A percentile compares a stretch with the other conserved stretches of the same genome.
Evolutionary conservation across 2,329 filamentous ascomycete species (phyloP).

Genomic region (Ceratocystis cubensis): DNA sequence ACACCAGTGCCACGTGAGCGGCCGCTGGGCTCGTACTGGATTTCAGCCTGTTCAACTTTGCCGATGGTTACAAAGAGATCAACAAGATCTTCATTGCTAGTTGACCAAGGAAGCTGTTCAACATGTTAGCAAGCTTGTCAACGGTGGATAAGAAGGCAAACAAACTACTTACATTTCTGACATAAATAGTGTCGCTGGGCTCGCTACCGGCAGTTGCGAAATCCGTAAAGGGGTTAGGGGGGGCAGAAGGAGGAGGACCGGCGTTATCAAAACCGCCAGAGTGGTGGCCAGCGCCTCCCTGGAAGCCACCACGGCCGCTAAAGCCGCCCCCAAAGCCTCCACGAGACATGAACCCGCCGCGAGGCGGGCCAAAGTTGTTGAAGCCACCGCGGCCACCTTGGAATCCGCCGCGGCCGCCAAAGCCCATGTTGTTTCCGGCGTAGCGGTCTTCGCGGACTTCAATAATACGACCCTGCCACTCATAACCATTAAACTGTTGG

Average conservation of each 20-base stretch:
- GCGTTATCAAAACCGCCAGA: conserved; percentile 38
- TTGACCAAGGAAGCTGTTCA: conserved; percentile 84
- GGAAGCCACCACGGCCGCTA: conserved; percentile 29
- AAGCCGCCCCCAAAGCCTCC: conserved; percentile 36
- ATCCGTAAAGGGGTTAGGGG: conserved; percentile 88
- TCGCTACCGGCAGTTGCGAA: conserved; percentile 79
- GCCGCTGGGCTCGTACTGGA: conserved; percentile 94
- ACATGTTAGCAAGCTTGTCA: conserved; percentile 23
- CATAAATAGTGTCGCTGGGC: conserved; percentile 73
- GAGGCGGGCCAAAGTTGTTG: conserved; percentile 35
- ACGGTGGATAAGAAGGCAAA: neutral
- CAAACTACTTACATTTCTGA: conserved; percentile 70
- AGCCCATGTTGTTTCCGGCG: conserved; percentile 49
- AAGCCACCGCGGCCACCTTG: conserved; percentile 47
- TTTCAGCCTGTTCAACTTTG: conserved; percentile 96
- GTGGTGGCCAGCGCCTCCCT: conserved; percentile 25
- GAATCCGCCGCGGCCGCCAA: conserved; percentile 47
- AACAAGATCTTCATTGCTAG: conserved; percentile 92
- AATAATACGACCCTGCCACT: conserved; percentile 87
- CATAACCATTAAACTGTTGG: conserved; percentile 94
- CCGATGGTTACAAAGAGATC: conserved; percentile 97
- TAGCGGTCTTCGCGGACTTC: conserved; percentile 96
- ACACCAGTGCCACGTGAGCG: conserved; percentile 91
- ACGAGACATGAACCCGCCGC: conserved; percentile 39
- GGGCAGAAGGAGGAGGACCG: conserved; percentile 33